phyloP scores from a whole-genome alignment of 2,329 filamentous ascomycete genomes.

The Pyrenochaeta sp. region DNA sequence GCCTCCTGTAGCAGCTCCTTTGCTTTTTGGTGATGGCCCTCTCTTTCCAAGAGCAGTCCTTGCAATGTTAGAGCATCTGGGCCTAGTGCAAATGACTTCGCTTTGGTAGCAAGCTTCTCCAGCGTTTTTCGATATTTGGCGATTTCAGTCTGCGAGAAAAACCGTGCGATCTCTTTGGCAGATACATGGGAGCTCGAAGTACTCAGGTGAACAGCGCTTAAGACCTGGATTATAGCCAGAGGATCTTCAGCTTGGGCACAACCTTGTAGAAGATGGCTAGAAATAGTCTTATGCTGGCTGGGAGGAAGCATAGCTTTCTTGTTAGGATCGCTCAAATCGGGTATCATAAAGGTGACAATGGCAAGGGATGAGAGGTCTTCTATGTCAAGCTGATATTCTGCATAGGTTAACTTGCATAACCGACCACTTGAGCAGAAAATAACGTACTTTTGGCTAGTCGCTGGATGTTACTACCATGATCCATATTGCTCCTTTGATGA shows the following conservation, averaged over 20 bases:
- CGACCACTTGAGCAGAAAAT: neutral
- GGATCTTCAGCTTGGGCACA: slow-evolving; percentile 39
- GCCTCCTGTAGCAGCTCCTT: slow-evolving; percentile 33
- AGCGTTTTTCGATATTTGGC: slow-evolving; percentile 26
- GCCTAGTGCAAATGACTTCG: slow-evolving; percentile 20
- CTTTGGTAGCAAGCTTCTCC: slow-evolving; percentile 24
- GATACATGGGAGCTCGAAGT: slow-evolving; percentile 9
- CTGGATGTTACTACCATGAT: slow-evolving; percentile 25
- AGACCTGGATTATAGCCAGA: slow-evolving; percentile 37
- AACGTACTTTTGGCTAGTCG: slow-evolving; percentile 32
- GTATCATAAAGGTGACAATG: slow-evolving; percentile 33
- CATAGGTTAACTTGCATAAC: slow-evolving; percentile 10
- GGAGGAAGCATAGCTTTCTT: slow-evolving; percentile 32
- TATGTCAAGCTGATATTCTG: slow-evolving; percentile 34
- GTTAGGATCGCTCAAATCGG: slow-evolving; percentile 28
- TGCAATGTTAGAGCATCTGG: slow-evolving; percentile 39
- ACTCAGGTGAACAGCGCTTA: slow-evolving; percentile 35
- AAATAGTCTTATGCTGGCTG: slow-evolving; percentile 30
- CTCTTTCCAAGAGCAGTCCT: slow-evolving; percentile 40
- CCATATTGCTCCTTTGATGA: slow-evolving; percentile 23
- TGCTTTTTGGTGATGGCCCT: slow-evolving; percentile 32
- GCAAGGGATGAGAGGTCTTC: slow-evolving; percentile 37
- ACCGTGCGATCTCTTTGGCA: slow-evolving; percentile 22
- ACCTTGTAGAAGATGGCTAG: slow-evolving; percentile 33
- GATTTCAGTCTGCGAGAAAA: slow-evolving; percentile 29